Base-by-base conservation (phyloP, 345 rosid species). In the Melastoma malabathricum region DNA sequence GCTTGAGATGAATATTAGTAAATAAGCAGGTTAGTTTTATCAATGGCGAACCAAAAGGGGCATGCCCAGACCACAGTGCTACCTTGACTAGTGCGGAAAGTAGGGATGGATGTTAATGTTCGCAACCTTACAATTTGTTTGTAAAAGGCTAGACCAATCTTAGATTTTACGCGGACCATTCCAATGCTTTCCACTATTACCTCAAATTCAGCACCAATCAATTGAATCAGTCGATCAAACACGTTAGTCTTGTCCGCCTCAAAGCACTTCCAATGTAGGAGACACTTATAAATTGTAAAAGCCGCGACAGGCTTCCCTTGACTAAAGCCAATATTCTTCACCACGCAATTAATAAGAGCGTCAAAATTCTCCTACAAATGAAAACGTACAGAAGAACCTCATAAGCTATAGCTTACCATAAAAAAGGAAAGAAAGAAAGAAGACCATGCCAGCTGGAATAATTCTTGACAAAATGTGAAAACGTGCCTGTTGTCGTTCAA, bases 181-280 rank as follows among this genome's bases (percentile, higher is more conserved):
- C 9, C 10, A 46, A 48, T 14, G n/a, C 20, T 39, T 27, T 16
- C 38, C 4, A 22, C 23, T 25, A 58, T 59, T 72, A 92, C 99
- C 97, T 92, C 95, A 58, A 92, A 84, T 14, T 86, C 95, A 57
- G 90, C 82, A 77, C 99, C 99, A 57, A 92, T 92, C 95, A 85
- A 81, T 74, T 92, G 95, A 75, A 92, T 79, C 20, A 92, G 97
- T 58, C 90, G 86, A 69, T 92, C 97, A 75, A 92, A 92, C 38
- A 84, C 95, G 69, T 73, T 92, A 48, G 95, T 84, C 70, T 75
- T 87, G 64, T 92, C 97, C 12, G 97, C 96, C 72, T 88, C 99
- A 68, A 88, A 92, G 48, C 94, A 92, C 64, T 92, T 92, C 97
- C 99, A 87, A 45, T 84, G 84, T 60, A 92, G 89, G 62, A 87